These are phyloP conservation scores for Pulicaria dysenterica DNA, from an alignment of 129 eudicot species.

Conservation along the genomic window DNA sequence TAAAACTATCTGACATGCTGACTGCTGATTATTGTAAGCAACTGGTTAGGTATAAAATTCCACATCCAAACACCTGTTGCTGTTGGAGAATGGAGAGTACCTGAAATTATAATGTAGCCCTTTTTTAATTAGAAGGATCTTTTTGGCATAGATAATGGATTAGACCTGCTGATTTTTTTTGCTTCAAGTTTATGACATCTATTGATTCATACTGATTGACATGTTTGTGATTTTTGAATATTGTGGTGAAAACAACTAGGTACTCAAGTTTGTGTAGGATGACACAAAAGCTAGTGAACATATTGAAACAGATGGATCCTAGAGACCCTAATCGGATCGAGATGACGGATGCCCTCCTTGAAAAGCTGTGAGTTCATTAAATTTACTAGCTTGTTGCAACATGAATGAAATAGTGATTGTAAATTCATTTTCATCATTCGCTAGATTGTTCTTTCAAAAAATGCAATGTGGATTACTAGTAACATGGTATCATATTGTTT, in stretches of 20 bases:
- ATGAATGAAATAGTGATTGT: background rate
- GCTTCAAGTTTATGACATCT: background rate
- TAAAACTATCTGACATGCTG: background rate
- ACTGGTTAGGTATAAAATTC: background rate
- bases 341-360: conserved; percentile 78
- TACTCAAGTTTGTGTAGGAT: conserved; percentile 75
- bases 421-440: background rate
- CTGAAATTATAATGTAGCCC: no score
- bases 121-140: background rate
- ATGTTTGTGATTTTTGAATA: background rate
- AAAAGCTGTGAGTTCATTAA: conserved; percentile 72
- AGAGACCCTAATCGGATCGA: conserved; percentile 83
- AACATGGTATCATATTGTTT: background rate
- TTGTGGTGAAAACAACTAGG: conserved; percentile 40
- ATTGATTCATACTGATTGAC: background rate
- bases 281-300: conserved; percentile 84
- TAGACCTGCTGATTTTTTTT: background rate
- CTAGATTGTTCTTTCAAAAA: background rate
- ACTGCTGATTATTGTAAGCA: background rate
- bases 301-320: conserved; percentile 86
- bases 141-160: background rate
- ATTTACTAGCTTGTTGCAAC: background rate
- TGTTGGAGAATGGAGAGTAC: no score
- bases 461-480: background rate
- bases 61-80: no score